A percentile compares a stretch with the other conserved stretches of the same genome.
Evolutionary conservation across 2,329 filamentous ascomycete species (phyloP).

Genomic region (Moelleriella libera): DNA sequence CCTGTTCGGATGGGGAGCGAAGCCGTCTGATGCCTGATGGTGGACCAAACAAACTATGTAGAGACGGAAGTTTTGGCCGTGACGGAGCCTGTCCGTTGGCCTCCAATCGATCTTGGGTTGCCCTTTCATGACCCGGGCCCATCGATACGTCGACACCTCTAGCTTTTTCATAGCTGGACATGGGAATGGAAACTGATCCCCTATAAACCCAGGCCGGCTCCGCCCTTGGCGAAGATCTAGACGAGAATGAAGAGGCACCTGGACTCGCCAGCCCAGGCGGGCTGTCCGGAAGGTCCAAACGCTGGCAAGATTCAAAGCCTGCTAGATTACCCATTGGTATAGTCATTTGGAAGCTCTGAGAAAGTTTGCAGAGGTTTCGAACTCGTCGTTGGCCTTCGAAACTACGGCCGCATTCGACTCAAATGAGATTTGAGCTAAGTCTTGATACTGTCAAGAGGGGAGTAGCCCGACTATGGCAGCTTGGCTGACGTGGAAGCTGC

Average conservation of each 20-base stretch:
- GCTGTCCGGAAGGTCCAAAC: slow-evolving; percentile 35
- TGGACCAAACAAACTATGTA: slow-evolving; percentile 43
- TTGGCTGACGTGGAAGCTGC: no score
- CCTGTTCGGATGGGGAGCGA: slow-evolving; percentile 33
- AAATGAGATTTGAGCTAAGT: no score
- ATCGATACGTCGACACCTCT: slow-evolving; percentile 27
- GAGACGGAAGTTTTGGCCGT: slow-evolving; percentile 37
- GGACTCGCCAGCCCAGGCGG: slow-evolving; percentile 40
- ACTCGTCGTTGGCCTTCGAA: neutral
- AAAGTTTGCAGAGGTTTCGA: neutral
- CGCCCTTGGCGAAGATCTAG: slow-evolving; percentile 25
- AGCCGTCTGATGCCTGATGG: slow-evolving; percentile 26
- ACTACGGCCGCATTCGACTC: no score
- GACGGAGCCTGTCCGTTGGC: slow-evolving; percentile 12
- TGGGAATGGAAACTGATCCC: slow-evolving; percentile 32
- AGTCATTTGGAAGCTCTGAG: slow-evolving; percentile 3
- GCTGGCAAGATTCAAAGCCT: slow-evolving; percentile 33
- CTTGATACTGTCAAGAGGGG: no score
- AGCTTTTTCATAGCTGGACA: slow-evolving; percentile 42
- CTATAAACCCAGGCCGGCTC: slow-evolving; percentile 30
- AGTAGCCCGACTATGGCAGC: no score
- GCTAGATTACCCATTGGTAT: slow-evolving; percentile 43
- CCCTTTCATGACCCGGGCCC: slow-evolving; percentile 22
- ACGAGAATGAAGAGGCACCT: slow-evolving; percentile 31
- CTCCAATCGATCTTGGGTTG: slow-evolving; percentile 19